A percentile compares a stretch with the other conserved stretches of the same genome.
These are phyloP conservation scores for Apiospora hydei DNA, from an alignment of 2,329 filamentous ascomycete species.

Conservation along the genomic window DNA sequence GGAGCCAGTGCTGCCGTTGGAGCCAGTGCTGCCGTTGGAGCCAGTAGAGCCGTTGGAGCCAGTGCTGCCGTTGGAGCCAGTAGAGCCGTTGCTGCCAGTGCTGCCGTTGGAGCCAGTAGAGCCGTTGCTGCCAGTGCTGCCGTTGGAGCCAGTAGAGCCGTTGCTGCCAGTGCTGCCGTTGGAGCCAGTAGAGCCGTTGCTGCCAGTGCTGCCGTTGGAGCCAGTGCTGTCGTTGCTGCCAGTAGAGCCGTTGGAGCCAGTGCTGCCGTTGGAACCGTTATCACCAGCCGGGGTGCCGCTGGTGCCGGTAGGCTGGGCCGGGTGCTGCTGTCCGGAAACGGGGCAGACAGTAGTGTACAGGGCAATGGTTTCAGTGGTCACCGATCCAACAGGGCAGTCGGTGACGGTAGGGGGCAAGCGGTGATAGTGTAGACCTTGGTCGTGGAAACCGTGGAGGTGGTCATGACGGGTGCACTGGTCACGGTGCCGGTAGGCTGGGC, in stretches of 20 bases:
- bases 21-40: neutral
- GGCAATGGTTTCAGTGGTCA: slow-evolving; percentile 50
- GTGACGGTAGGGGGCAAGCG: slow-evolving; percentile 42
- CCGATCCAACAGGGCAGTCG: slow-evolving; percentile 51
- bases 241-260: neutral
- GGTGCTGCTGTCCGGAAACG: slow-evolving; percentile 45
- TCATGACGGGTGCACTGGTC: slow-evolving; percentile 34
- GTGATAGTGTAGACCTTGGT: slow-evolving; percentile 45
- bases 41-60: neutral
- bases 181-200: neutral
- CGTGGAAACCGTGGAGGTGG: slow-evolving; percentile 40
- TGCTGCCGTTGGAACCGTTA: slow-evolving; percentile 27
- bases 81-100: neutral
- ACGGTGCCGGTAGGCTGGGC: slow-evolving; percentile 32
- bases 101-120: slow-evolving; percentile 27
- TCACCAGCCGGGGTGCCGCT: slow-evolving; percentile 29
- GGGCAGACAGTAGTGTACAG: slow-evolving; percentile 56
- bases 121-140: neutral
- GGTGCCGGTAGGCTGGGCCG: slow-evolving; percentile 33
- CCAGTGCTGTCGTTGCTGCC: neutral
- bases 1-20: slow-evolving; percentile 61
- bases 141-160: neutral
- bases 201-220: neutral
- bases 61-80: neutral
- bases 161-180: neutral